These are phyloP conservation scores for Alternaria gaisen DNA, from an alignment of 2,329 filamentous ascomycete genomes.

Conservation along the genomic window DNA sequence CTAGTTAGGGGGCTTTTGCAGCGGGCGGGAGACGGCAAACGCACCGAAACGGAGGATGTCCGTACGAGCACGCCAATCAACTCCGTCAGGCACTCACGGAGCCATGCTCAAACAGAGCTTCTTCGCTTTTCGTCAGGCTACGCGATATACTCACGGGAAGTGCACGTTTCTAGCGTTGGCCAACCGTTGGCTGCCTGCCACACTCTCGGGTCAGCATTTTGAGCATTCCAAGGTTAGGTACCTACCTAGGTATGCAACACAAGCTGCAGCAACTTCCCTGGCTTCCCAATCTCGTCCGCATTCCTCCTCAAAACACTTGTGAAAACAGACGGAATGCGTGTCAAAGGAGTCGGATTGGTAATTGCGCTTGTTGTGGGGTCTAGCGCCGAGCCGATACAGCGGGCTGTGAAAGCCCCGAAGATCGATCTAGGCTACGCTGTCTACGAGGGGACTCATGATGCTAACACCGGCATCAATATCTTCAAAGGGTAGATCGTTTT, in stretches of 20 bases:
- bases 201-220: background rate
- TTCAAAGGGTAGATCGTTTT: conserved; percentile 41
- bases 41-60: background rate
- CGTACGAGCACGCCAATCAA: conserved; percentile 5
- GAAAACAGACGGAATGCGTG: background rate
- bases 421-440: conserved; percentile 46
- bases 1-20: background rate
- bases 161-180: background rate
- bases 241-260: background rate
- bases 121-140: background rate
- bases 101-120: background rate
- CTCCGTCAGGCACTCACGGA: background rate
- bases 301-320: background rate
- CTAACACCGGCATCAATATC: conserved; percentile 35
- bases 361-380: conserved; percentile 27
- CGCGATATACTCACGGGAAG: background rate
- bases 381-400: conserved; percentile 34
- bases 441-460: conserved; percentile 41
- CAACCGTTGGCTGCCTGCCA: background rate
- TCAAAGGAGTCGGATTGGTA: conserved; percentile 16
- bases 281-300: background rate
- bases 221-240: background rate
- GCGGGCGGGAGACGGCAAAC: background rate
- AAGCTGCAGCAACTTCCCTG: background rate
- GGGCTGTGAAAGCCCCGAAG: conserved; percentile 31